phyloP scores from a whole-genome alignment of 1,139 yeast genomes.

The Suhomyces wounanorum region DNA sequence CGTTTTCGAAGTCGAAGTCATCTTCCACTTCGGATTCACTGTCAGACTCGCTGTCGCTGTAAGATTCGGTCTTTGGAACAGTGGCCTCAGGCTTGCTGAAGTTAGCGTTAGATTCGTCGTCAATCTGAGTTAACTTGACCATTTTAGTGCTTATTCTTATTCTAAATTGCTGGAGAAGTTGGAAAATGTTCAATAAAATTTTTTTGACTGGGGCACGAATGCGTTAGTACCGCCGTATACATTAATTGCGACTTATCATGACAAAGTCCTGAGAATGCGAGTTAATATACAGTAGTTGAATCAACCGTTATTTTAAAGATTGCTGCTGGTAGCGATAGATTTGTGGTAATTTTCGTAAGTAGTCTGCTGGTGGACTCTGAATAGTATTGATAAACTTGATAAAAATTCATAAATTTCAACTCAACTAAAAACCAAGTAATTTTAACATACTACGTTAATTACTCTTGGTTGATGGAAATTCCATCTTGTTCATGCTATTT shows the following conservation, averaged over 20 bases:
- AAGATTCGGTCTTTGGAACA: conserved; percentile 23
- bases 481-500: too few relatives aligned
- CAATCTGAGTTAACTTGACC: conserved; percentile 77
- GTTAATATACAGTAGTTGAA: not conserved
- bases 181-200: conserved; percentile 8
- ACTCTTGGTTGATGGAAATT: too few relatives aligned
- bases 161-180: conserved; percentile 8
- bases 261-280: not conserved
- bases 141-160: conserved; percentile 30
- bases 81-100: conserved; percentile 26
- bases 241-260: not conserved
- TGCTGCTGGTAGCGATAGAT: too few relatives aligned
- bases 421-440: too few relatives aligned
- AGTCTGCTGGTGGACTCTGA: too few relatives aligned
- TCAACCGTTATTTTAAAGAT: too few relatives aligned
- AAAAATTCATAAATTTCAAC: too few relatives aligned
- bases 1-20: conserved; percentile 78
- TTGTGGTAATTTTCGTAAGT: too few relatives aligned
- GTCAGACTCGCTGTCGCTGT: conserved; percentile 39
- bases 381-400: too few relatives aligned
- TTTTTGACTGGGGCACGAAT: conserved; percentile 12
- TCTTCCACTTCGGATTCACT: conserved; percentile 61
- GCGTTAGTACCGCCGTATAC: not conserved
- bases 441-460: too few relatives aligned
- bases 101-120: conserved; percentile 51